Base-by-base conservation (phyloP, 2,329 filamentous ascomycete genomes). In the Microsporum ferrugineum region DNA sequence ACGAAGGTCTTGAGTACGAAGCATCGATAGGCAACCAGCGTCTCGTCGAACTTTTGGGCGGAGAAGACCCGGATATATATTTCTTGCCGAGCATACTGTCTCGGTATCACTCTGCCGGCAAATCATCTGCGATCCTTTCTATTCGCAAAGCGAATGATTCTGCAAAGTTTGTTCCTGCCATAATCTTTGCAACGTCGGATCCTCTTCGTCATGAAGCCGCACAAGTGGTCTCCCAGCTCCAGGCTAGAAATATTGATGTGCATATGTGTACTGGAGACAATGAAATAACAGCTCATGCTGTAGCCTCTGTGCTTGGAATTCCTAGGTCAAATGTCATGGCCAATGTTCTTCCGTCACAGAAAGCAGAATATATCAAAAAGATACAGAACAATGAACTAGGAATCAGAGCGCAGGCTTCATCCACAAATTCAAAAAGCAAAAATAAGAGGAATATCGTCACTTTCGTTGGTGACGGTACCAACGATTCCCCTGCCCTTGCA, bases 181-280 rank as follows among this genome's bases (percentile, higher is more conserved):
- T 86, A 0, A 79, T 85, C 8, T 85, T 96, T 65, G 85, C 89
- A 55, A 86, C 92, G 57, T 86, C 91, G 0, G 91, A 96, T 66
- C 85, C 89, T 0, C 82, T 96, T 64, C 87, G 91, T 1, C 81
- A 84, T 0, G 89, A 95, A 73, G 85, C 90, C 0, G 73, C 76
- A 0, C 69, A 76, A 5, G 84, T 92, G 17, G 81, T 95, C 62
- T 72, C 75, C 5, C 79, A 84, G 1, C 82, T 96, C 0, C 81
- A 83, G 49, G 73, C 80, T 3, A 82, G 82, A 14, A 84, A 87
- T 23, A 85, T 88, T 55, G 82, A 85, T 36, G 88, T 95, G 2
- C 96, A 87, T 84, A 95, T 96, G 89, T 85, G 96, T 41, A 95
- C 90, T 0, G 91, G 91, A 34, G 91, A 96, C 76, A 96, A 96